phyloP scores from a whole-genome alignment of 306 rosid species.

The Oemleria cerasiformis region DNA sequence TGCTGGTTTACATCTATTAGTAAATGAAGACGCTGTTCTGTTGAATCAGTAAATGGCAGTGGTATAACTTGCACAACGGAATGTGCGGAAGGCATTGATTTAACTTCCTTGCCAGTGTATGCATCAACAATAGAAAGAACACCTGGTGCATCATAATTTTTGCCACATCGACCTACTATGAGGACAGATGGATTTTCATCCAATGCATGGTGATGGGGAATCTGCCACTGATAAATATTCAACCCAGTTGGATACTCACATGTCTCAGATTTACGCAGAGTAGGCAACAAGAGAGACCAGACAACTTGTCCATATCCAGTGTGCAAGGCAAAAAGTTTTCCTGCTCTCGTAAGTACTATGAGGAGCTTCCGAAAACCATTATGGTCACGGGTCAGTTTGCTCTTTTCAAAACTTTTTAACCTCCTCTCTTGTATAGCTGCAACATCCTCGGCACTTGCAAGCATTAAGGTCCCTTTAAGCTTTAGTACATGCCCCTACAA shows the following conservation, averaged over 20 bases:
- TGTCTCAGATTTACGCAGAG: constrained; percentile 60
- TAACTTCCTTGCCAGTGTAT: constrained; percentile 69
- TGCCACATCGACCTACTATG: constrained; percentile 74
- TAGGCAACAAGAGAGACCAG: constrained; percentile 72
- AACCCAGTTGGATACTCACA: constrained; percentile 70
- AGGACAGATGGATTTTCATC: constrained; percentile 91
- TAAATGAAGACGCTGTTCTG: constrained; percentile 87
- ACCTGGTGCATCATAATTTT: constrained; percentile 53
- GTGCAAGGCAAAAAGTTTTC: constrained; percentile 95
- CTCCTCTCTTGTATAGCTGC: constrained; percentile 81
- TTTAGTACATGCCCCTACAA: constrained; percentile 82
- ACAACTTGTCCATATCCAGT: constrained; percentile 89
- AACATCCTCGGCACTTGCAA: constrained; percentile 85
- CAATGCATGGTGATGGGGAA: constrained; percentile 93
- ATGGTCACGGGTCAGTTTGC: constrained; percentile 98
- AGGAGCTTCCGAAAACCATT: constrained; percentile 95
- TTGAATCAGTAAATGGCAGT: constrained; percentile 77
- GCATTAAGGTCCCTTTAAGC: constrained; percentile 96
- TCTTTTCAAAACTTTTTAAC: constrained; percentile 82
- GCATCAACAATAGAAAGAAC: constrained; percentile 83
- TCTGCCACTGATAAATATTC: constrained; percentile 93
- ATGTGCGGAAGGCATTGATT: constrained; percentile 51
- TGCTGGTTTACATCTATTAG: constrained; percentile 55
- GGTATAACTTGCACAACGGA: constrained; percentile 74
- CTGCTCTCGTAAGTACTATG: constrained; percentile 81